Conservation (phyloP, 2,329 filamentous ascomycete genomes). For the Plectosphaerella cucumerina region DNA sequence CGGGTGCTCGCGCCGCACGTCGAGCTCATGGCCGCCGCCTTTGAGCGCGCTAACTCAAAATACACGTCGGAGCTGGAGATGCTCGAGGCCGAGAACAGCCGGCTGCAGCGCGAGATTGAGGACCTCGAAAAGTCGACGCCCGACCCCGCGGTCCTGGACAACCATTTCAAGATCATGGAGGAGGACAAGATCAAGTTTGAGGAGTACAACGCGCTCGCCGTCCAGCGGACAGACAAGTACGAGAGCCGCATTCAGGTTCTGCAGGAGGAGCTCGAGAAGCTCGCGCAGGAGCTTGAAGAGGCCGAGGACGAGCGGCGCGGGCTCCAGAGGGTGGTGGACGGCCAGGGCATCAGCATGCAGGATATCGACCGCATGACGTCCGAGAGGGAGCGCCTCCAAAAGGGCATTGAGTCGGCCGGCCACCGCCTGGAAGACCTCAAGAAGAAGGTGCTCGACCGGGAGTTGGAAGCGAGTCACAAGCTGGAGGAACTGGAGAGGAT, state of each 20-base stretch:
- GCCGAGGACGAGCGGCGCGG: conserved; percentile 77
- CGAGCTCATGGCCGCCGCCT: conserved; percentile 80
- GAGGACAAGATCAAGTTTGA: conserved; percentile 95
- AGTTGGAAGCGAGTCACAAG: conserved; percentile 78
- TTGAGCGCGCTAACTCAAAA: conserved; percentile 78
- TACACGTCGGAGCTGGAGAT: conserved; percentile 80
- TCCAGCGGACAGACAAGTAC: conserved; percentile 85
- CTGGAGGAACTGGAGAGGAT: conserved; percentile 89
- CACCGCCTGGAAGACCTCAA: conserved; percentile 81
- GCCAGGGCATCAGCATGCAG: conserved; percentile 91
- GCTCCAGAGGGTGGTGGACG: conserved; percentile 83
- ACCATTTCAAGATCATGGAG: conserved; percentile 88
- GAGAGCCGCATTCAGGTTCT: conserved; percentile 74
- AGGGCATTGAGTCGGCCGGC: conserved; percentile 73
- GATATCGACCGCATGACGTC: conserved; percentile 99
- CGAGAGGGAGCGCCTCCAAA: conserved; percentile 90
- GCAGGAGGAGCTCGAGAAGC: conserved; percentile 81
- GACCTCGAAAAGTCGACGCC: conserved; percentile 84
- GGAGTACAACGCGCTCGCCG: conserved; percentile 82
- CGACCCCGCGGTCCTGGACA: conserved; percentile 77
- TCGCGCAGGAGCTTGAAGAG: conserved; percentile 68
- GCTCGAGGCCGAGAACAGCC: conserved; percentile 80
- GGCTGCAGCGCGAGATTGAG: conserved; percentile 79
- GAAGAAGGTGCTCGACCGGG: conserved; percentile 77
- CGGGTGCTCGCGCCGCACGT: conserved; percentile 78